These are phyloP conservation scores for Gyromitra esculenta DNA, from an alignment of 2,329 filamentous ascomycete genomes.

Conservation along the genomic window DNA sequence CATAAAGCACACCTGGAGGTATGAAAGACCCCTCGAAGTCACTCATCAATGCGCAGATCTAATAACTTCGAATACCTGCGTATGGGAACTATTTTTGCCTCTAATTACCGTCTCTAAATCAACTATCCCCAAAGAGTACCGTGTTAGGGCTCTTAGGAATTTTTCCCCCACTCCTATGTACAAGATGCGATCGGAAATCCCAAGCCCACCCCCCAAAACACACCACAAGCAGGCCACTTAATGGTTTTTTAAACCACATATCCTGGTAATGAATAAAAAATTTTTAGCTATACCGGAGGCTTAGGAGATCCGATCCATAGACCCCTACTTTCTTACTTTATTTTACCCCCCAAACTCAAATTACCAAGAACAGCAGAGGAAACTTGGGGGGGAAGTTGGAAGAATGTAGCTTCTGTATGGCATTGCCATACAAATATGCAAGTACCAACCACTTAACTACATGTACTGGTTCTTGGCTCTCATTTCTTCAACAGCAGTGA, in stretches of 20 bases:
- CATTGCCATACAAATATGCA: not conserved
- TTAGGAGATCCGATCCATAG: not conserved
- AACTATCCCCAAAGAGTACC: too few species aligned
- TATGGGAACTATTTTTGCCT: too few species aligned
- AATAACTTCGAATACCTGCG: too few species aligned
- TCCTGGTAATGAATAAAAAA: not conserved
- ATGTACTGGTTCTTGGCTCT: not conserved
- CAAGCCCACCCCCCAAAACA: not conserved
- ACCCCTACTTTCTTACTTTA: not conserved
- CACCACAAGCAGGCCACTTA: not conserved
- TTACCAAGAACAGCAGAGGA: not conserved
- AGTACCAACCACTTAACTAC: conserved; percentile 1
- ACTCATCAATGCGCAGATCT: too few species aligned
- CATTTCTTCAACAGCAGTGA: not conserved
- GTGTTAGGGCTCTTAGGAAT: too few species aligned
- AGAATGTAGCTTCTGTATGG: not conserved
- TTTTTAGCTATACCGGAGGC: not conserved
- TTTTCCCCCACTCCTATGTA: too few species aligned
- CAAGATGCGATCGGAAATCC: too few species aligned
- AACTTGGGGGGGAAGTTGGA: not conserved
- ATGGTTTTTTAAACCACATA: not conserved
- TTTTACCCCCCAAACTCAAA: not conserved
- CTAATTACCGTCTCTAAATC: too few species aligned
- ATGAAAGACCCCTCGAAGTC: too few species aligned
- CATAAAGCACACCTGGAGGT: too few species aligned